Base-by-base conservation (phyloP, 768 basidiomycete species). In the Amanita subjunquillea region DNA sequence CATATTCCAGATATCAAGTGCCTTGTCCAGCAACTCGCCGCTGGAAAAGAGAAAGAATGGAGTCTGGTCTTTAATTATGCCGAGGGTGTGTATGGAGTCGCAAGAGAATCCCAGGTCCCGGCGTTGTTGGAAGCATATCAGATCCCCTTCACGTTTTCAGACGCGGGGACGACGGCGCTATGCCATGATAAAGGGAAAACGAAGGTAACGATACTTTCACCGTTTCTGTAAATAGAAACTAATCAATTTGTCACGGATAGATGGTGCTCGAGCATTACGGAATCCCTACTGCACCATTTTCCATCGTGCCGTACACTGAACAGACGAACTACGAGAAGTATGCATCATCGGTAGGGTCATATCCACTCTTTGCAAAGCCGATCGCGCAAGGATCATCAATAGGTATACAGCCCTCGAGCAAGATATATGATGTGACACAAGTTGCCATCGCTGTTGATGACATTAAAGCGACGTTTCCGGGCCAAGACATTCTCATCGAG, bases 131-230 rank as follows among this genome's bases (percentile, higher is more conserved):
- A 64, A 43, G 60, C 59, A 1, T 62, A 57, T 54, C 55, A 50
- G 6, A 58, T 63, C 34, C 57, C 57, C 22, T 62, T 59, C 56
- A 63, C 62, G 10, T 58, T 63, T 27, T 62, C 62, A 2, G 63
- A 65, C 48, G 59, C 59, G 2, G 56, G 60, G 2, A 63, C 61
- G 3, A 25, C 63, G 15, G 56, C 59, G 7, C 41, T 65, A 38
- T 65, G 62, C 41, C 47, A 61, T n/a, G 63, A 65, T 36, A 65
- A 65, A 30, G 62, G 58, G 0, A 65, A 60, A 51, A 59, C 60
- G 1, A 65, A 62, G 59, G 63, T 27, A 8, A 6, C 23, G 23
- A 3, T 17, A 17, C 17, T 17, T 25, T 27, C 43, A 9, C 9
- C 5, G 0, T 29, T 29, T 29, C 6, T 2, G 2, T 6, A 3